A percentile compares a stretch with the other conserved stretches of the same genome.
Conservation (phyloP, 2,329 filamentous ascomycete genomes). For the Colletotrichum theobromicola region DNA sequence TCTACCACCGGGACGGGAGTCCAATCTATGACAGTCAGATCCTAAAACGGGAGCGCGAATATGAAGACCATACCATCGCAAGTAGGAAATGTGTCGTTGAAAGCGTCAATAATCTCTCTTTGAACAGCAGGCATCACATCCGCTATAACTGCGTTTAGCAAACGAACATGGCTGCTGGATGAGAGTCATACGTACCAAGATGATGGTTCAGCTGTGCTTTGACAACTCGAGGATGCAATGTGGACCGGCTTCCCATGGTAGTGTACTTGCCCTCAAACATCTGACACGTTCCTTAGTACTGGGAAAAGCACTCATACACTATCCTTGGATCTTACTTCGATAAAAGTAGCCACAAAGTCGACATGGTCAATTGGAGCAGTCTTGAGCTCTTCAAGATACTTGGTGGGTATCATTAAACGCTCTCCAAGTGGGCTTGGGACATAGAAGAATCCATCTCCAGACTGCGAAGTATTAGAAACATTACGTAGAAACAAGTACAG, state of each 20-base stretch:
- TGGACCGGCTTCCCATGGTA: conserved; percentile 31
- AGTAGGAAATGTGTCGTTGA: not conserved
- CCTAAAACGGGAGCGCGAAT: not conserved
- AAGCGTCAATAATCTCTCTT: not conserved
- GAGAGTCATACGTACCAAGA: not conserved
- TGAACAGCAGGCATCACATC: not conserved
- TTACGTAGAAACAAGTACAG: not conserved
- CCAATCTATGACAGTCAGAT: conserved; percentile 24
- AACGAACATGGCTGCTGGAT: not conserved
- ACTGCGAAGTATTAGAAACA: not conserved
- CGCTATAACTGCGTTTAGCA: not conserved
- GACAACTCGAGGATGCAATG: conserved; percentile 30
- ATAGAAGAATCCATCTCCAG: conserved; percentile 20
- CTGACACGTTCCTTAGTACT: not conserved
- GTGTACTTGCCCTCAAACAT: conserved; percentile 39
- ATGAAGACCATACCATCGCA: not conserved
- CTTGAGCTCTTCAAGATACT: conserved; percentile 32
- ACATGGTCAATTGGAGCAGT: conserved; percentile 27
- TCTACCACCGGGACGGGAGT: conserved; percentile 27
- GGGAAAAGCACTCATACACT: not conserved
- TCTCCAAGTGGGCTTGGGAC: conserved; percentile 31
- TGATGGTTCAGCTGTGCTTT: conserved; percentile 28
- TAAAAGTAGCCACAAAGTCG: conserved; percentile 31
- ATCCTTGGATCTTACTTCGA: conserved; percentile 10
- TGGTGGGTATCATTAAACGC: conserved; percentile 30